phyloP scores from a whole-genome alignment of 768 basidiomycete genomes.

The Sporobolomyces roseus region DNA sequence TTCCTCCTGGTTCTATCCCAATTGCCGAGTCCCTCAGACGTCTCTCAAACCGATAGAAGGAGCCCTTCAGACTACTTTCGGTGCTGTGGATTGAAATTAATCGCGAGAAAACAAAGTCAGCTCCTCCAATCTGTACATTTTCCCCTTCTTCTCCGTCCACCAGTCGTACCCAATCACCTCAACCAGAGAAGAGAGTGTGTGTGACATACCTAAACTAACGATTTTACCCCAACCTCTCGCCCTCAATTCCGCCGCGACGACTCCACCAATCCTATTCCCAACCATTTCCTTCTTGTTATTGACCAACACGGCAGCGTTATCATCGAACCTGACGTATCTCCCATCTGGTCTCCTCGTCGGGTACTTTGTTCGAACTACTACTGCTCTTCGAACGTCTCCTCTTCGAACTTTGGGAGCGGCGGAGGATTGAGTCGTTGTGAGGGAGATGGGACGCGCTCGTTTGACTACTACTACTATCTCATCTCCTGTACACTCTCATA shows the following conservation, averaged over 20 bases:
- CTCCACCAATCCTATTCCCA: constrained; percentile 87
- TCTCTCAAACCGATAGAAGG: too few relatives aligned
- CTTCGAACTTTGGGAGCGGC: constrained; percentile 80
- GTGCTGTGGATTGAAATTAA: constrained; percentile 4
- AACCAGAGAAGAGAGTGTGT: background rate
- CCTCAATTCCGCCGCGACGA: constrained; percentile 84
- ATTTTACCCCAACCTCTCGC: constrained; percentile 94
- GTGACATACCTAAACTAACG: constrained; percentile 60
- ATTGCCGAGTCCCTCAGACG: too few relatives aligned
- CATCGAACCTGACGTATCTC: constrained; percentile 81
- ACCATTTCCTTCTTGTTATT: constrained; percentile 96
- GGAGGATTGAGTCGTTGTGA: constrained; percentile 49
- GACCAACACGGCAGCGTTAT: constrained; percentile 88
- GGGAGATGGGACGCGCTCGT: constrained; percentile 68
- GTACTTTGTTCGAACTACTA: constrained; percentile 91
- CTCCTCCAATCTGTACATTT: too few relatives aligned
- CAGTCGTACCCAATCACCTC: too few relatives aligned
- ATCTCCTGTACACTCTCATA: constrained; percentile 58
- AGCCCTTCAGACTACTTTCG: constrained; percentile 26
- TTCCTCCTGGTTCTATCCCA: too few relatives aligned
- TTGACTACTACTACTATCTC: constrained; percentile 95
- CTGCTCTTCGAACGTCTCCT: constrained; percentile 91
- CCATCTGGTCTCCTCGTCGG: constrained; percentile 81
- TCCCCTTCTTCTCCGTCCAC: too few relatives aligned
- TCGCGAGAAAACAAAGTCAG: too few relatives aligned